A percentile compares a stretch with the other conserved stretches of the same genome.
phyloP scores from a whole-genome alignment of 192 early-diverging fungal genomes.

The Umbelopsis isabellina region DNA sequence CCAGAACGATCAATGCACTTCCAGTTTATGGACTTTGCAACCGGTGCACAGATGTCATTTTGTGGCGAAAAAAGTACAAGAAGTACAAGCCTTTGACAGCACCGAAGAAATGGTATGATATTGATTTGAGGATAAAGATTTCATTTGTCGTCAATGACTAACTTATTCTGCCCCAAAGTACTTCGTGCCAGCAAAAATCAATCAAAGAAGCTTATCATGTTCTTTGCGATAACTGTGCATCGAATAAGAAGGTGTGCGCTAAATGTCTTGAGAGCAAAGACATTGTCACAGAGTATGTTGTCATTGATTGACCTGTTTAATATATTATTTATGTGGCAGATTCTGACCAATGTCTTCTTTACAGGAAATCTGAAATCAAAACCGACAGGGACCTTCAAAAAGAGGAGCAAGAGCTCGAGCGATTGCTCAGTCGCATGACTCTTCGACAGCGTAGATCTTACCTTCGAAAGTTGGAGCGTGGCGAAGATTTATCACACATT shows the following conservation, averaged over 20 bases:
- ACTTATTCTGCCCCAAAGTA: conserved; percentile 24
- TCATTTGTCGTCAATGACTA: not conserved
- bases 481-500: conserved; percentile 64
- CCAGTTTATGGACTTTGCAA: conserved; percentile 84
- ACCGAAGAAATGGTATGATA: conserved; percentile 81
- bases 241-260: conserved; percentile 82
- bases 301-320: not conserved
- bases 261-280: conserved; percentile 81
- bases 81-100: conserved; percentile 97
- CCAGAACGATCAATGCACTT: conserved; percentile 71
- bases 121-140: conserved; percentile 18
- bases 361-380: conserved; percentile 52
- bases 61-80: conserved; percentile 90
- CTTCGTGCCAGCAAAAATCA: conserved; percentile 74
- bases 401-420: conserved; percentile 77
- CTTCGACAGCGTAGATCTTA: conserved; percentile 86
- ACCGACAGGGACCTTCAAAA: conserved; percentile 66
- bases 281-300: conserved; percentile 54
- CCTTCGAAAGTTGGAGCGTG: conserved; percentile 78
- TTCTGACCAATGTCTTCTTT: conserved; percentile 10
- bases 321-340: not conserved
- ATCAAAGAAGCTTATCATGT: conserved; percentile 96
- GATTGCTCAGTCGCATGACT: conserved; percentile 68
- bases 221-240: conserved; percentile 86
- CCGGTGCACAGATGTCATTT: conserved; percentile 73